Evolutionary conservation across 148 eudicot genomes (phyloP), one percentile per base, ranked within the genome.

Genomic region (Silene uniflora): DNA sequence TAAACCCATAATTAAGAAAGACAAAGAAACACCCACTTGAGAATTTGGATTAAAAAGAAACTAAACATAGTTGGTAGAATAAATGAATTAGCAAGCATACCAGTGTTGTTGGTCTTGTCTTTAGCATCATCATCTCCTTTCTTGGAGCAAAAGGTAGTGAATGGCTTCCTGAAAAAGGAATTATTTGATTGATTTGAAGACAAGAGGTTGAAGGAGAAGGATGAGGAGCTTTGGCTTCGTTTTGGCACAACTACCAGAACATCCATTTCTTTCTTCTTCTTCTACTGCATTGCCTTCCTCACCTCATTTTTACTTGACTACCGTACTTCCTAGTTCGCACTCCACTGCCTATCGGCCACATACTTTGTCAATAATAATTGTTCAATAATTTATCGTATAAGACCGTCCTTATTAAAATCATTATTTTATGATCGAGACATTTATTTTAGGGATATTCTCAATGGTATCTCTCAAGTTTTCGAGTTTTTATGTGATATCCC

Each of bases 121-220:
- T 79, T 79, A 42, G 81, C 27, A 65, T 69, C 62, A 67, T 65
- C 29, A 71, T 83, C 27, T 67, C 63, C 65, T 22, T 75, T 77
- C 42, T 29, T 75, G 19, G 90, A 77, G 73, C 86, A 86, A 35
- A 62, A 72, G 58, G 86, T 75, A 23, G n/a, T 74, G 78, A 84
- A 80, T 7, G 74, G 73, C 7, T 78, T 25, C 5, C 63, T 64
- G 39, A 27, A 66, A 58, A 39, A 39, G 74, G 77, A 74, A 59
- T 14, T 66, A 59, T 19, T 59, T 11, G 54, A 65, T 6, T 62
- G 21, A 67, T 67, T 76, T 10, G 54, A 60, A 7, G 62, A 35
- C 4, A 56, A 65, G 16, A n/a, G 22, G 23, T 62, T 22, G 71
- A 0, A 69, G 42, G 56, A 76, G 68, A 69, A 32, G n/a, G 74